Evolutionary conservation across 2,329 filamentous ascomycete species (phyloP), one percentile per base, ranked within the genome.

Genomic region (Paracamarosporium sp.): DNA sequence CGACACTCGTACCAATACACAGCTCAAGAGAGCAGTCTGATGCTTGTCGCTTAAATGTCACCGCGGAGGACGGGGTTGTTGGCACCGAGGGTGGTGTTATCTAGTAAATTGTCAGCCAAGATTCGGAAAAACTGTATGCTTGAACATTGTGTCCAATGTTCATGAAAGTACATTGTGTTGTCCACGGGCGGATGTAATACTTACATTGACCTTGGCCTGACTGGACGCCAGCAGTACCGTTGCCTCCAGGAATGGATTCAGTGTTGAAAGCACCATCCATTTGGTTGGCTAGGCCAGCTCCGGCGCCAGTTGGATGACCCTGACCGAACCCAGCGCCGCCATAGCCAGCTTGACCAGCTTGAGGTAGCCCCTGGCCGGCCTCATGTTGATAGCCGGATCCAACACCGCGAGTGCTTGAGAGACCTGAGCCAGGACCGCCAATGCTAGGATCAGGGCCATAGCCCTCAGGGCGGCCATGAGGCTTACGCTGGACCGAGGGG

Each of bases 401-500:
- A 35, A 48, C 45, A 25, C 45, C 45, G 8, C 28, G 17, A 35
- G 45, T 25, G 45, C 30, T 48, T 15, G 17, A n/a, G 25, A 48
- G 60, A 50, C 66, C 62, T 44, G 56, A 56, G 11, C 61, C 59
- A 36, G 53, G 60, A 41, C 62, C 64, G 36, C 57, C 62, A 25
- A 60, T 56, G 41, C 62, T 64, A 40, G 58, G 50, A 3, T 63
- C 44, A 30, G 73, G 43, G 40, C 57, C 59, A 55, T 72, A 68
- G 25, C 76, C 78, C 27, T 67, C 63, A 46, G 77, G 72, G 41
- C 79, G 79, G 35, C 75, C 74, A 68, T 86, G 86, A 20, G 84
- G 79, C 79, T 90, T 90, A 70, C 87, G 86, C 33, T 76, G 81
- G 52, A 90, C 78, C 35, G 80, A 66, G 1, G 77, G 75, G 35